Evolutionary conservation across 1,284 basidiomycete genomes (phyloP), one percentile per base, ranked within the genome.

Genomic region (Phylloporus gajari): DNA sequence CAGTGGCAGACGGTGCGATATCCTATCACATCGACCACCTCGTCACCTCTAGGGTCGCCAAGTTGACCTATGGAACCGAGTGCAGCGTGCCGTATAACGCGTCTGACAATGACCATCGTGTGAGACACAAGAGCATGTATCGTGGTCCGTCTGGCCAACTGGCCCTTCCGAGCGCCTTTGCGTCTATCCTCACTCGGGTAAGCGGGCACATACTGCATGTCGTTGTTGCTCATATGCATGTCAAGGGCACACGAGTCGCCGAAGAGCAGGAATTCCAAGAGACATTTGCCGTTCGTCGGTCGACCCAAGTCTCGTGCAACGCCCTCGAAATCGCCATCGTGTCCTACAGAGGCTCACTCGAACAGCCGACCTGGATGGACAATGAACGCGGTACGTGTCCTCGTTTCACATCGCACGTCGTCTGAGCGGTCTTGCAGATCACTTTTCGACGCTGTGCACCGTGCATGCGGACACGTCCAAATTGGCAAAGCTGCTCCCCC

Each of bases 1-100:
- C 88, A 3, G 90, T 90, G 1, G 85, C 89, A 0, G 87, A 90
- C 61, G 89, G 89, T 5, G 88, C 87, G 1, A 81, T 90, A 30
- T 89, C 87, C 1, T 90, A 85, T 73, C 87, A 86, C 69, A 71
- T 90, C 42, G 86, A 90, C 72, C 87, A 86, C 69, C 84, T 83
- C 27, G 88, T 90, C 17, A 82, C 85, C 13, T 83, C 84, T 0
- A 80, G 89, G 21, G 82, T 89, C 23, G 81, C 89, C 2, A 86
- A 81, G 74, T 75, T 81, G 44, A 84, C 86, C 0, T 89, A 89
- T 67, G 88, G 89, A 3, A 79, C 80, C 0, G 75, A 80, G 11
- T 82, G 81, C 64, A 73, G 65, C 21, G 64, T 77, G 2, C 69
- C 70, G 0, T 89, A 79, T 42, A 77, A 85, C 35, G 38, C 75